These are phyloP conservation scores for Cnidoscolus chayamansa DNA, from an alignment of 441 rosid genomes.

Conservation along the genomic window DNA sequence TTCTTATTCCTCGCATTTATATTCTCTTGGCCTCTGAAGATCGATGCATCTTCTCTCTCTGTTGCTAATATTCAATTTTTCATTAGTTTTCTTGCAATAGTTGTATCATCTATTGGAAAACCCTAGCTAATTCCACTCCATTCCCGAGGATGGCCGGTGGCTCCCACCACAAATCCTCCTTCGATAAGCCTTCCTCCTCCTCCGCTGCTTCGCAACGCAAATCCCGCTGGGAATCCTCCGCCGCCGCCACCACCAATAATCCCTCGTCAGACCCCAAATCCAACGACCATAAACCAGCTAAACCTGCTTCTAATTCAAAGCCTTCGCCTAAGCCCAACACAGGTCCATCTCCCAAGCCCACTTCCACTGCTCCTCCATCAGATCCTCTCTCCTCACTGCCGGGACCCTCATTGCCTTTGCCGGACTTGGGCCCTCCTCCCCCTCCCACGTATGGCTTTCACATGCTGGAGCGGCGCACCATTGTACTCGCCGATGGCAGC, in stretches of 20 bases:
- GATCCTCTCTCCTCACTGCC: constrained; percentile 25
- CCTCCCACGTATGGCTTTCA: constrained; percentile 86
- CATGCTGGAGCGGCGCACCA: constrained; percentile 89
- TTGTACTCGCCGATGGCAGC: constrained; percentile 80
- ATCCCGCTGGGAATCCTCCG: constrained; percentile 48
- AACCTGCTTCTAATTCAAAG: constrained; percentile 32
- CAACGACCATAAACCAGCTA: constrained; percentile 30
- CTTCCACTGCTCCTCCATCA: neutral
- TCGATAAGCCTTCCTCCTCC: constrained; percentile 29
- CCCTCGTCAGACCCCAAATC: constrained; percentile 23
- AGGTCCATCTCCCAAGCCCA: constrained; percentile 27
- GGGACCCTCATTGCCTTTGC: constrained; percentile 41
- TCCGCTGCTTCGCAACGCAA: constrained; percentile 46
- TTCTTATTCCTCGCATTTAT: no score
- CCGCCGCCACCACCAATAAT: constrained; percentile 18
- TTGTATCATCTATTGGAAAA: neutral
- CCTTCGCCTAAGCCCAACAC: constrained; percentile 32
- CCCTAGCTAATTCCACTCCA: neutral
- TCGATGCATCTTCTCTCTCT: no score
- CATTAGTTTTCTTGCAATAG: no score
- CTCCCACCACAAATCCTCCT: constrained; percentile 42
- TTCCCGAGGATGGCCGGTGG: constrained; percentile 53
- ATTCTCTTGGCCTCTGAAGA: no score
- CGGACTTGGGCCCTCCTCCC: constrained; percentile 65
- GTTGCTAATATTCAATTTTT: no score